These are phyloP conservation scores for Albophoma yamanashiensis DNA, from an alignment of 2,329 filamentous ascomycete genomes.

Conservation along the genomic window DNA sequence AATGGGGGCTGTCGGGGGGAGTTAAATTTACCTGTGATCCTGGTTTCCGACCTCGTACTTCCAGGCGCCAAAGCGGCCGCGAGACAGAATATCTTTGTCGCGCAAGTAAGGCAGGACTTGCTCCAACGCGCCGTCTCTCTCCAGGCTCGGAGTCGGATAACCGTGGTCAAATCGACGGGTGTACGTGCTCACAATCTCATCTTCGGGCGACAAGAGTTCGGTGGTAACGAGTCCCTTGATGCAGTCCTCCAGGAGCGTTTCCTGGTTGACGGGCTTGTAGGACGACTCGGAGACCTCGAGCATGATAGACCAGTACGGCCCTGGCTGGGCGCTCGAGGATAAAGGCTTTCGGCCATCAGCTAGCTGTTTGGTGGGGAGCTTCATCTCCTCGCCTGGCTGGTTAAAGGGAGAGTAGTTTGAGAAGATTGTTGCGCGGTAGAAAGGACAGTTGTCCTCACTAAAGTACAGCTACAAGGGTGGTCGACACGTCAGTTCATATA, in stretches of 20 bases:
- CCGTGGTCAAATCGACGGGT: slow-evolving; percentile 97
- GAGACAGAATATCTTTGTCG: slow-evolving; percentile 83
- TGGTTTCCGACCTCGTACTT: slow-evolving; percentile 95
- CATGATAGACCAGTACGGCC: slow-evolving; percentile 99
- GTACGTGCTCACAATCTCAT: slow-evolving; percentile 97
- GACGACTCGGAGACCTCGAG: slow-evolving; percentile 91
- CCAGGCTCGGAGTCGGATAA: slow-evolving; percentile 89
- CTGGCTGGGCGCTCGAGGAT: slow-evolving; percentile 58
- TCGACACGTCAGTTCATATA: neutral
- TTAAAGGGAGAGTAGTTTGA: slow-evolving; percentile 99
- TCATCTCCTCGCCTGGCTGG: slow-evolving; percentile 72
- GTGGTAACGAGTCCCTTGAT: slow-evolving; percentile 98
- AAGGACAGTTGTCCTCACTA: slow-evolving; percentile 96
- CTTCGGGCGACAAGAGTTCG: slow-evolving; percentile 79
- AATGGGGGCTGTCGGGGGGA: neutral
- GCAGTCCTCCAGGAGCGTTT: slow-evolving; percentile 75
- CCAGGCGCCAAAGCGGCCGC: slow-evolving; percentile 96
- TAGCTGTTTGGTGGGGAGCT: slow-evolving; percentile 77
- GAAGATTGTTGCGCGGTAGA: slow-evolving; percentile 99
- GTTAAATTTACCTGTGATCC: slow-evolving; percentile 57
- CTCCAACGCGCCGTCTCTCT: slow-evolving; percentile 90
- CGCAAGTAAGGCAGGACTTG: slow-evolving; percentile 88
- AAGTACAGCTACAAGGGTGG: slow-evolving; percentile 69
- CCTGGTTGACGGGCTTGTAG: slow-evolving; percentile 86
- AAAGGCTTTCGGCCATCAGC: slow-evolving; percentile 76